Conservation (phyloP, 2,329 filamentous ascomycete species). For the Aspergillus hortae region DNA sequence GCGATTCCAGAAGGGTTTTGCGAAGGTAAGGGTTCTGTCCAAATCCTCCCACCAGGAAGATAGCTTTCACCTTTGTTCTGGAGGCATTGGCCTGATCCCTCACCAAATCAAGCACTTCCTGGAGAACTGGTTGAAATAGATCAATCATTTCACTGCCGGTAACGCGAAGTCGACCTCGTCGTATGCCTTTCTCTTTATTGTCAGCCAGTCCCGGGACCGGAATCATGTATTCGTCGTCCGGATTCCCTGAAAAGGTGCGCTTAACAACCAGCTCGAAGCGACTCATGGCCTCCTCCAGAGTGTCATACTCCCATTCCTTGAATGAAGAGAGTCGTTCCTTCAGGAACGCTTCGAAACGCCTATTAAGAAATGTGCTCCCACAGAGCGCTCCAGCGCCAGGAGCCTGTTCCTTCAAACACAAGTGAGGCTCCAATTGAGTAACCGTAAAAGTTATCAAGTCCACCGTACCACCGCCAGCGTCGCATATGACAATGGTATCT, state of each 20-base stretch:
- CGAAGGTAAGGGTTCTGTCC: constrained; percentile 25
- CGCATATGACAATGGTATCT: constrained; percentile 25
- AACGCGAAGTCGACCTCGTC: constrained; percentile 18
- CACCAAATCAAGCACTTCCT: constrained; percentile 18
- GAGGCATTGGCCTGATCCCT: constrained; percentile 48
- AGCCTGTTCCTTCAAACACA: constrained; percentile 23
- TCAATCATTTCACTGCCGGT: constrained; percentile 13
- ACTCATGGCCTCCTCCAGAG: constrained; percentile 21
- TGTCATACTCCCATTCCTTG: constrained; percentile 22
- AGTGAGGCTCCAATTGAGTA: constrained; percentile 16
- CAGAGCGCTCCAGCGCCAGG: constrained; percentile 22
- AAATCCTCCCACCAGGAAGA: constrained; percentile 29
- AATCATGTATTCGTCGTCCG: constrained; percentile 15
- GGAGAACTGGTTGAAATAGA: constrained; percentile 21
- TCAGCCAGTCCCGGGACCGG: constrained; percentile 23
- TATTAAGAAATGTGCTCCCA: constrained; percentile 28
- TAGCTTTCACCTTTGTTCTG: constrained; percentile 55
- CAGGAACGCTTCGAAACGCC: constrained; percentile 22
- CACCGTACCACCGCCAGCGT: constrained; percentile 27
- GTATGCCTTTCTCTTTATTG: constrained; percentile 13
- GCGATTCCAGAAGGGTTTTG: constrained; percentile 11
- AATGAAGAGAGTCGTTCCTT: constrained; percentile 9
- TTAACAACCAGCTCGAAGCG: constrained; percentile 25
- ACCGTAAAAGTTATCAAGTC: constrained; percentile 31
- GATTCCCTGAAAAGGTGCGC: constrained; percentile 19